Conservation (phyloP, 2,329 filamentous ascomycete species). For the Pestalotiopsis sp. region DNA sequence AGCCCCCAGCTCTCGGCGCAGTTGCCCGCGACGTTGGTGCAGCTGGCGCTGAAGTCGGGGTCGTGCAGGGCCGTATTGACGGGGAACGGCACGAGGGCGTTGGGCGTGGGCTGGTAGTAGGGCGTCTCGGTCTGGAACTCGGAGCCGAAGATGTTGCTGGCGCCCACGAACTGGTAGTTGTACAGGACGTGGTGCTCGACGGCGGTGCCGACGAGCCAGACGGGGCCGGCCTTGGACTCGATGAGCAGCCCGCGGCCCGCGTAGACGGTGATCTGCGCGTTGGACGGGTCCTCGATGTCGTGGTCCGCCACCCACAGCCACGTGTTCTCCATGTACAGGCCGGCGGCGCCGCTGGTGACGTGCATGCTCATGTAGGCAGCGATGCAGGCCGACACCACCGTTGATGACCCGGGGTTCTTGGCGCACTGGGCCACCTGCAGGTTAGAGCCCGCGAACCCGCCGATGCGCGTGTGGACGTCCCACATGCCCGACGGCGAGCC, state of each 20-base stretch:
- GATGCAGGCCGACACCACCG: constrained; percentile 36
- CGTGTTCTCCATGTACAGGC: constrained; percentile 46
- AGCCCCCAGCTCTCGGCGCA: constrained; percentile 61
- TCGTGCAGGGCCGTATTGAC: constrained; percentile 41
- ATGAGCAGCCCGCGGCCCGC: constrained; percentile 52
- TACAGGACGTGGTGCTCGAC: constrained; percentile 65
- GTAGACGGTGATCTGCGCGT: constrained; percentile 54
- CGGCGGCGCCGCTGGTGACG: constrained; percentile 34
- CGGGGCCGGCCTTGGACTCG: constrained; percentile 38
- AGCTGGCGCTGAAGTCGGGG: constrained; percentile 49
- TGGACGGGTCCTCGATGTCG: constrained; percentile 53
- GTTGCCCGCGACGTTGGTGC: constrained; percentile 37
- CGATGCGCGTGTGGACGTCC: constrained; percentile 78
- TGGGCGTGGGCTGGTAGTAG: constrained; percentile 66
- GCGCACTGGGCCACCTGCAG: constrained; percentile 69
- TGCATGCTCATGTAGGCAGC: constrained; percentile 42
- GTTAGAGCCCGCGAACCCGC: constrained; percentile 70
- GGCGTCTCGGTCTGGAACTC: constrained; percentile 69
- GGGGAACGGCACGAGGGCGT: constrained; percentile 55
- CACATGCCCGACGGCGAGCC: constrained; percentile 59
- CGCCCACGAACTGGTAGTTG: constrained; percentile 63
- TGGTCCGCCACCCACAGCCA: constrained; percentile 54
- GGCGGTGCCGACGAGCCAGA: constrained; percentile 63
- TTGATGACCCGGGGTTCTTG: constrained; percentile 46
- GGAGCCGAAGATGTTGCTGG: constrained; percentile 61